Percentiles rank a stretch among this genome's conserved stretches.
phyloP scores from a whole-genome alignment of 306 rosid genomes.

The Ceratonia siliqua region DNA sequence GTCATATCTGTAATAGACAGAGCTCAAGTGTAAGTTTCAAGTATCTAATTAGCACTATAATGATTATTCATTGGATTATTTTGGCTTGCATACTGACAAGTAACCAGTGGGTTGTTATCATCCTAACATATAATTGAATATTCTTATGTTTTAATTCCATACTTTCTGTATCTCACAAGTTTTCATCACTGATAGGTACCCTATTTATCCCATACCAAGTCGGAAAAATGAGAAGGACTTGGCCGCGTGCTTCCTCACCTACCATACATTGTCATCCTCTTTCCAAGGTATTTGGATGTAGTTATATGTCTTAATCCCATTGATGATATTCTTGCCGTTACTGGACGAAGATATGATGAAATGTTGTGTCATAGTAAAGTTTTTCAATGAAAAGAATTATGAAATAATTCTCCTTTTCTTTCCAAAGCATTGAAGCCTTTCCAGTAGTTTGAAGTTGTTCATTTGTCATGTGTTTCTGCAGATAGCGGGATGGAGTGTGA shows the following conservation, averaged over 20 bases:
- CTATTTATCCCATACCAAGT: slow-evolving; percentile 72
- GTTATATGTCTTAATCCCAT: not conserved
- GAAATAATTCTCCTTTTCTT: not conserved
- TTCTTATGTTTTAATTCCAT: not conserved
- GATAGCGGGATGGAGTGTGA: slow-evolving; percentile 37
- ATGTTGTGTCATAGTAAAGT: not conserved
- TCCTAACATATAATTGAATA: not conserved
- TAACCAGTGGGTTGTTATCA: not conserved
- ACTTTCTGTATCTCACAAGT: not conserved
- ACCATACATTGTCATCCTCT: slow-evolving; percentile 74
- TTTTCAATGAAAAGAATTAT: not conserved
- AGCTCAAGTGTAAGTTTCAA: not conserved
- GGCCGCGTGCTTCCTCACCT: slow-evolving; percentile 76
- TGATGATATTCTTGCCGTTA: not conserved
- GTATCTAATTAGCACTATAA: too few species aligned
- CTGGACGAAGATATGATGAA: not conserved
- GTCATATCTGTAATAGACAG: not conserved
- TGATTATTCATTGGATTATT: not conserved
- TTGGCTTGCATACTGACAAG: not conserved
- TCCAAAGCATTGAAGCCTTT: not conserved
- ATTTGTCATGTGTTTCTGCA: slow-evolving; percentile 21
- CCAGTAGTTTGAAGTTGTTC: not conserved
- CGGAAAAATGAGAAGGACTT: slow-evolving; percentile 61
- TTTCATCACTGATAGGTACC: slow-evolving; percentile 56
- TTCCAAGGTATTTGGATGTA: slow-evolving; percentile 60